These are phyloP conservation scores for Psilocybe mexicana DNA, from an alignment of 1,284 basidiomycete genomes.

Conservation along the genomic window DNA sequence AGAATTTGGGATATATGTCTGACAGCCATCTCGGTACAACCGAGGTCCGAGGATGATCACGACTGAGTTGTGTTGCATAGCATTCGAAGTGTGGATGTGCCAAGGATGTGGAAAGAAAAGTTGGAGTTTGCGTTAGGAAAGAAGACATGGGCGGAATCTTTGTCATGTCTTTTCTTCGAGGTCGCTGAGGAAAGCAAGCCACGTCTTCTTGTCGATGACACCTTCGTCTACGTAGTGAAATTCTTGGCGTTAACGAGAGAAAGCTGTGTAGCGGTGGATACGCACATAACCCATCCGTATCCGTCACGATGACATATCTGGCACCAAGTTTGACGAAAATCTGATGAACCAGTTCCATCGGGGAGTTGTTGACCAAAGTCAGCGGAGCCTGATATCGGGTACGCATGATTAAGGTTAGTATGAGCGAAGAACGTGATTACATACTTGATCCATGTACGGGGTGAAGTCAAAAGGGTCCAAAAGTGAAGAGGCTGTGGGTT, in stretches of 20 bases:
- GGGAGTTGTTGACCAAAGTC: constrained; percentile 80
- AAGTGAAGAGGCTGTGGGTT: constrained; percentile 22
- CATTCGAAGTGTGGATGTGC: neutral
- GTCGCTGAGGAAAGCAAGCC: constrained; percentile 80
- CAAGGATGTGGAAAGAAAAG: neutral
- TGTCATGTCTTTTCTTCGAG: constrained; percentile 57
- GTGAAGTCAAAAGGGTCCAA: constrained; percentile 82
- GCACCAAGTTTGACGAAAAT: constrained; percentile 91
- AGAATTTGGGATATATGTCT: neutral
- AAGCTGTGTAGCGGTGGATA: constrained; percentile 1
- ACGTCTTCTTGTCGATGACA: constrained; percentile 90
- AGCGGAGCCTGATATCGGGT: constrained; percentile 66
- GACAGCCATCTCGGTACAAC: neutral
- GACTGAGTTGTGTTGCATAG: neutral
- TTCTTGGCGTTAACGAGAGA: constrained; percentile 6
- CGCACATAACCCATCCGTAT: constrained; percentile 79
- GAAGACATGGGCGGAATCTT: neutral
- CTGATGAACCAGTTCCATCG: constrained; percentile 88
- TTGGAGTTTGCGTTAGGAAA: neutral
- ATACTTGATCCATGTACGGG: constrained; percentile 86
- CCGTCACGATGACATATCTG: constrained; percentile 85
- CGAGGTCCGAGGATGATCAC: too few species aligned
- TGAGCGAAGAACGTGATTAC: constrained; percentile 19
- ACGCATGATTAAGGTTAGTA: constrained; percentile 1
- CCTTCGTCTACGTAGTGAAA: constrained; percentile 67